Evolutionary conservation across 768 basidiomycete species (phyloP).

Genomic region (Cantharellus anzutake): DNA sequence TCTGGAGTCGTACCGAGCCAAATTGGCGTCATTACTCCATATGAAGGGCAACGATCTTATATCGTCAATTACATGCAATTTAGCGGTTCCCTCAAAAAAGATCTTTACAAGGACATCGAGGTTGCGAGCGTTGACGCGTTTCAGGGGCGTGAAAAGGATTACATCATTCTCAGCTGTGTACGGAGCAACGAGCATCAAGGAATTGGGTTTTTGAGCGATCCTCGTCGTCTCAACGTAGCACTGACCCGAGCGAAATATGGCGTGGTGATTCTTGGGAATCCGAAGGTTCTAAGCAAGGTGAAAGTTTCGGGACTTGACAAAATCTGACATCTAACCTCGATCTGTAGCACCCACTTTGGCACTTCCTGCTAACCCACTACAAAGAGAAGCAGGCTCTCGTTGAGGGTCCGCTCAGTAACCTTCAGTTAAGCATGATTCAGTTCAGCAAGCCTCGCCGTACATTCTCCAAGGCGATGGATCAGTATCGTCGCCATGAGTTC

Average conservation of each 20-base stretch:
- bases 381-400: constrained; percentile 90
- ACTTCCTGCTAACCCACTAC: constrained; percentile 94
- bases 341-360: constrained; percentile 87
- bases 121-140: constrained; percentile 98
- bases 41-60: constrained; percentile 96
- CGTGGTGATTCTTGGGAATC: constrained; percentile 98
- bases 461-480: constrained; percentile 77
- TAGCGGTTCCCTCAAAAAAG: constrained; percentile 98
- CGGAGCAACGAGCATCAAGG: constrained; percentile 98
- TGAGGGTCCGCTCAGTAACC: constrained; percentile 88
- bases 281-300: constrained; percentile 97
- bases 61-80: constrained; percentile 99
- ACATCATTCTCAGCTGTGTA: constrained; percentile 95
- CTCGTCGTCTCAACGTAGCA: constrained; percentile 88
- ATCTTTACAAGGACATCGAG: constrained; percentile 97
- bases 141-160: constrained; percentile 99
- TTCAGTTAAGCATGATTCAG: constrained; percentile 97
- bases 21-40: constrained; percentile 97
- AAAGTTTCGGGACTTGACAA: neutral
- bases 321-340: constrained; percentile 3
- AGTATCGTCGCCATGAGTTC: constrained; percentile 84
- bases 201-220: constrained; percentile 98
- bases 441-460: constrained; percentile 93
- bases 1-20: constrained; percentile 89
- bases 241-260: constrained; percentile 96